Conservation (phyloP, 1,284 basidiomycete genomes). For the Schizopora paradoxa region DNA sequence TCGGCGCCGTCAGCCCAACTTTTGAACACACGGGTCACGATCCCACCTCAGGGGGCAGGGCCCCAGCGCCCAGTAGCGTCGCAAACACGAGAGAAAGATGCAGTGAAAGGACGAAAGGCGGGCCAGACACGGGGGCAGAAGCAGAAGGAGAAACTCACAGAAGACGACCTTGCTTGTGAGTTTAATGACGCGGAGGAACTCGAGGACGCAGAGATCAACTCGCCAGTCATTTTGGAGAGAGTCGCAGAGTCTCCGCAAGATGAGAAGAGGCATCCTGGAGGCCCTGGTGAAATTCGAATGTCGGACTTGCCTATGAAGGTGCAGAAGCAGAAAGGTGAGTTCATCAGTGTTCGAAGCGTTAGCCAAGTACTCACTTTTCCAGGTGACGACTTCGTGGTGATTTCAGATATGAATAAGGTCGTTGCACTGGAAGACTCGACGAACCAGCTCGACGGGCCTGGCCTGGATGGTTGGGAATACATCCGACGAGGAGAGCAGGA, state of each 20-base stretch:
- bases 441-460: too few species aligned
- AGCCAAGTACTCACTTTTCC: neutral
- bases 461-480: too few species aligned
- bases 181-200: neutral
- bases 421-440: conserved; percentile 15
- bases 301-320: conserved; percentile 12
- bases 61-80: too few species aligned
- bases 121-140: too few species aligned
- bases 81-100: too few species aligned
- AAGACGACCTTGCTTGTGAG: too few species aligned
- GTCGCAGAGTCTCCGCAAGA: neutral
- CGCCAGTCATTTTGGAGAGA: neutral
- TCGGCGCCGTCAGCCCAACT: too few species aligned
- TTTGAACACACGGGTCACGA: too few species aligned
- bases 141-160: conserved; percentile 2
- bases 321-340: conserved; percentile 13
- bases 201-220: neutral
- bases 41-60: too few species aligned
- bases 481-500: conserved; percentile 5
- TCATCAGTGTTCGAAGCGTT: neutral
- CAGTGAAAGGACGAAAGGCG: too few species aligned
- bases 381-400: conserved; percentile 15
- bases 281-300: conserved; percentile 7
- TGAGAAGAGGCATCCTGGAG: neutral
- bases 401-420: conserved; percentile 13